These are phyloP conservation scores for Chaetoceros tenuissimus DNA, from an alignment of 108 stramenopile species.

Conservation along the genomic window DNA sequence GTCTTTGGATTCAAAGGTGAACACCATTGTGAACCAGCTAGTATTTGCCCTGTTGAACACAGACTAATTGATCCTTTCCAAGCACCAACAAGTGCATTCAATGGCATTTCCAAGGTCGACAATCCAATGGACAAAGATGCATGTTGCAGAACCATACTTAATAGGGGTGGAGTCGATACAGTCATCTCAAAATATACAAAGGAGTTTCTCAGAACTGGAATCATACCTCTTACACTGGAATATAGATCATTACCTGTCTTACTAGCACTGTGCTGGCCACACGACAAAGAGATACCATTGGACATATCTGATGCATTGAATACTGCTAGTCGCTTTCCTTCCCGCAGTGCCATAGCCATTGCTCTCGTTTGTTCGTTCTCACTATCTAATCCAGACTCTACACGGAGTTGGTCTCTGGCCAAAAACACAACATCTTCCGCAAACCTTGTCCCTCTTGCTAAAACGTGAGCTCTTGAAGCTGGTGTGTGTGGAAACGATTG, in stretches of 20 bases:
- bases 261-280: constrained; percentile 80
- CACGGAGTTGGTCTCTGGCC: constrained; percentile 88
- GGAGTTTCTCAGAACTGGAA: constrained; percentile 86
- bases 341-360: constrained; percentile 72
- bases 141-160: constrained; percentile 13
- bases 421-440: constrained; percentile 91
- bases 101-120: constrained; percentile 92
- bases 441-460: constrained; percentile 77
- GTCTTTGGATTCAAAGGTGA: constrained; percentile 44
- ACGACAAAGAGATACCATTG: constrained; percentile 65
- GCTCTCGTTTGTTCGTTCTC: constrained; percentile 73
- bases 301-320: constrained; percentile 76
- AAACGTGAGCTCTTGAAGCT: constrained; percentile 69
- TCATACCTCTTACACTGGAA: constrained; percentile 77
- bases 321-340: constrained; percentile 79
- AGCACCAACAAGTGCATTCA: constrained; percentile 88
- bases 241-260: constrained; percentile 80
- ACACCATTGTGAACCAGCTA: constrained; percentile 74
- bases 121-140: constrained; percentile 82
- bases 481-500: constrained; percentile 95
- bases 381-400: constrained; percentile 66
- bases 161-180: constrained; percentile 35
- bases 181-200: constrained; percentile 94
- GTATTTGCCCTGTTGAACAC: constrained; percentile 88
- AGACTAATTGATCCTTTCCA: constrained; percentile 90